Percentiles rank a stretch among this genome's conserved stretches.
Conservation (phyloP, 768 basidiomycete species). For the Leccinum longicurvipes region DNA sequence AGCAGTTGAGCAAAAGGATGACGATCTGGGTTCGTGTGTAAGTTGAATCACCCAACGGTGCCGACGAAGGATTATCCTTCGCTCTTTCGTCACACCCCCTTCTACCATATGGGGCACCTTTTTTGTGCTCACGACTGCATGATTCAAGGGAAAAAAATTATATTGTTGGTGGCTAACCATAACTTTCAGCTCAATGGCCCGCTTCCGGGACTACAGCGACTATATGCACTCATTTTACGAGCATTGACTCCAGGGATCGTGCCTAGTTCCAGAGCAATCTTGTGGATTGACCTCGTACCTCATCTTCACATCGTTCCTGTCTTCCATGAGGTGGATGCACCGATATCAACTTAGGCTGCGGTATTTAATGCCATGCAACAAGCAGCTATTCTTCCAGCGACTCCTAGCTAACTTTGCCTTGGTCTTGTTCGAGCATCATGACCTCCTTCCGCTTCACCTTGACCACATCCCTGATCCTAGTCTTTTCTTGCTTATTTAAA, state of each 20-base stretch:
- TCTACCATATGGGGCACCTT: constrained; percentile 1
- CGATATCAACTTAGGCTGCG: neutral
- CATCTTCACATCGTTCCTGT: constrained; percentile 5
- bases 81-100: neutral
- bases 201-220: constrained; percentile 4
- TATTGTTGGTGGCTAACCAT: neutral
- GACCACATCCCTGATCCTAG: neutral
- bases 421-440: constrained; percentile 9
- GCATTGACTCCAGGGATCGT: neutral
- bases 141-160: neutral
- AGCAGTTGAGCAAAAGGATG: neutral
- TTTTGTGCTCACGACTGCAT: neutral
- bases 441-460: constrained; percentile 8
- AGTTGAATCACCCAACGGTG: neutral
- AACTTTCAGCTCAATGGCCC: neutral
- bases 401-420: neutral
- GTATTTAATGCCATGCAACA: constrained; percentile 18
- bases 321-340: constrained; percentile 3
- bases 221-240: neutral
- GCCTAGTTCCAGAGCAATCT: neutral
- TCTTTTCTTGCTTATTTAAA: constrained; percentile 7
- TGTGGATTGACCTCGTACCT: neutral
- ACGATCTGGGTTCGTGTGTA: neutral
- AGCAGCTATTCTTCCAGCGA: neutral
- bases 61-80: neutral